Conservation (phyloP, 2,329 filamentous ascomycete species). For the Chrysosporium queenslandicum region DNA sequence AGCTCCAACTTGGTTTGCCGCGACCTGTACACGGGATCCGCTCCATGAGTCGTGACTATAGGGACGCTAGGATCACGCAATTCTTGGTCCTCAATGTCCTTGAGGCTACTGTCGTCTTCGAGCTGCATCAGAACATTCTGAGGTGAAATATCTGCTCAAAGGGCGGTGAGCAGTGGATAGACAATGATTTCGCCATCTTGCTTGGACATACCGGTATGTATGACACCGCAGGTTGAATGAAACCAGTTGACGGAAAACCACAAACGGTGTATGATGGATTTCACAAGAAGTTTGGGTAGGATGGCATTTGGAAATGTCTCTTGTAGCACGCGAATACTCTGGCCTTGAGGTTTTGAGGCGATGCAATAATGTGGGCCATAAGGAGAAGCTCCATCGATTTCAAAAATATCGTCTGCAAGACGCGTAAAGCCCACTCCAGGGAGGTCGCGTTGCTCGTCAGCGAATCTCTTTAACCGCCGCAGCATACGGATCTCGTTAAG, state of each 20-base stretch:
- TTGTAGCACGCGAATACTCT: slow-evolving; percentile 21
- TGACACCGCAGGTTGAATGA: slow-evolving; percentile 16
- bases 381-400: slow-evolving; percentile 18
- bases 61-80: slow-evolving; percentile 11
- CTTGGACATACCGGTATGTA: slow-evolving; percentile 19
- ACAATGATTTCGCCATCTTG: neutral
- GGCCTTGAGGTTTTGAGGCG: slow-evolving; percentile 20
- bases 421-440: slow-evolving; percentile 20
- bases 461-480: slow-evolving; percentile 15
- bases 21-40: slow-evolving; percentile 14
- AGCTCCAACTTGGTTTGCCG: slow-evolving; percentile 11
- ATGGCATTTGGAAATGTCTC: slow-evolving; percentile 18
- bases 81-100: slow-evolving; percentile 15
- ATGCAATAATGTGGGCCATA: slow-evolving; percentile 22
- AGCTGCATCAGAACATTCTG: slow-evolving; percentile 14
- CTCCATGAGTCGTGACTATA: slow-evolving; percentile 10
- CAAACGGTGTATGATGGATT: slow-evolving; percentile 18
- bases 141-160: slow-evolving; percentile 15
- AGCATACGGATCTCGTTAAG: slow-evolving; percentile 22
- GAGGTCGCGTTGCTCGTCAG: slow-evolving; percentile 13
- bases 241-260: slow-evolving; percentile 19
- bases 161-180: slow-evolving; percentile 4
- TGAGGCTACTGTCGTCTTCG: slow-evolving; percentile 12
- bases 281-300: slow-evolving; percentile 18
- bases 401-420: slow-evolving; percentile 22